Percentiles rank a stretch among this genome's conserved stretches.
These are phyloP conservation scores for Penicillium antarcticum DNA, from an alignment of 495 filamentous ascomycete species.

Conservation along the genomic window DNA sequence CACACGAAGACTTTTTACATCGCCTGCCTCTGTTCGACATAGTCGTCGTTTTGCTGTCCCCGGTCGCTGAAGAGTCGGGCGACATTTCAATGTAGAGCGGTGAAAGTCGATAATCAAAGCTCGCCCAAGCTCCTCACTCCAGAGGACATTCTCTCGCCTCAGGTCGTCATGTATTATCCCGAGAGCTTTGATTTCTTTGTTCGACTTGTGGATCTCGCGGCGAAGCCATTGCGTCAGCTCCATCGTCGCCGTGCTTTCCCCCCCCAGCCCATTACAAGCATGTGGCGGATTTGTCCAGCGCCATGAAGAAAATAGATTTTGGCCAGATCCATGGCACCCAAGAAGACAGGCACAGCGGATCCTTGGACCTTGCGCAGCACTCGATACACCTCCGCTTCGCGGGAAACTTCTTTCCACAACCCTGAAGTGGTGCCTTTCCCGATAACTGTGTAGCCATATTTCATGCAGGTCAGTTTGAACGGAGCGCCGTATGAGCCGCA, in stretches of 20 bases:
- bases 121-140: constrained; percentile 22
- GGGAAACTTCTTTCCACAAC: constrained; percentile 31
- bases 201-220: constrained; percentile 7
- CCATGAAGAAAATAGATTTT: constrained; percentile 34
- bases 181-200: constrained; percentile 14
- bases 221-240: constrained; percentile 10
- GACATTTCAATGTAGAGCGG: constrained; percentile 12
- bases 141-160: constrained; percentile 24
- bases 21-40: constrained; percentile 5
- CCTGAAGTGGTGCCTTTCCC: constrained; percentile 40
- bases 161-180: constrained; percentile 22
- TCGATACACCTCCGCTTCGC: constrained; percentile 39
- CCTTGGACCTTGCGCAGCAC: constrained; percentile 35
- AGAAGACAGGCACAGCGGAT: constrained; percentile 35
- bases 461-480: constrained; percentile 37
- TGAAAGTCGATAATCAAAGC: constrained; percentile 33
- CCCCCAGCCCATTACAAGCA: constrained; percentile 46
- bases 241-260: constrained; percentile 23
- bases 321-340: constrained; percentile 39
- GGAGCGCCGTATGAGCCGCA: constrained; percentile 28
- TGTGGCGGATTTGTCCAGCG: constrained; percentile 39
- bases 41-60: constrained; percentile 11
- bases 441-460: constrained; percentile 48
- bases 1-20: constrained; percentile 14
- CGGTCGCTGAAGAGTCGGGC: constrained; percentile 3